phyloP scores from a whole-genome alignment of 768 basidiomycete species.

The Boletus pseudopeckii region DNA sequence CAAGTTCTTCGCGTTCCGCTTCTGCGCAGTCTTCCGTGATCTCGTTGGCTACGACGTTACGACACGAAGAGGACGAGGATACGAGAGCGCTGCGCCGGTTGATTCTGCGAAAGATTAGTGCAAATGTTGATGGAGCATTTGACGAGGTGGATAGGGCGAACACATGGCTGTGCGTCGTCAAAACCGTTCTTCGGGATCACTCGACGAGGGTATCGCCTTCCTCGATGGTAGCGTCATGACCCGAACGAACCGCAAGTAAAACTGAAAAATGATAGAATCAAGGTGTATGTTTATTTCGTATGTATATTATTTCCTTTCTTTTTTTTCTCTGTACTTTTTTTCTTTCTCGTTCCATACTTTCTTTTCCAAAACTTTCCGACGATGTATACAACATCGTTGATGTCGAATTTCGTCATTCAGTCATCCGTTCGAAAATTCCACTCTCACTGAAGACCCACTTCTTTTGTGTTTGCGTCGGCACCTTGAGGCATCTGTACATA shows the following conservation, averaged over 20 bases:
- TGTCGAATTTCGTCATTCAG: constrained; percentile 8
- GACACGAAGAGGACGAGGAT: constrained; percentile 62
- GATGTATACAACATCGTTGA: neutral
- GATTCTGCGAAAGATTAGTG: constrained; percentile 63
- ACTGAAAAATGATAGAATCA: constrained; percentile 3
- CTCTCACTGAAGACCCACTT: neutral
- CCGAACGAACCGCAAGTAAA: neutral
- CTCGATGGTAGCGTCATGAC: constrained; percentile 11
- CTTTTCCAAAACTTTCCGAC: neutral
- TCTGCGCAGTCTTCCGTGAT: constrained; percentile 36
- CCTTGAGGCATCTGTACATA: constrained; percentile 22
- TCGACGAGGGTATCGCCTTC: constrained; percentile 26
- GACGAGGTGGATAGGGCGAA: constrained; percentile 61
- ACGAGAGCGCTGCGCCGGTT: constrained; percentile 57
- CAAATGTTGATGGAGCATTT: constrained; percentile 50
- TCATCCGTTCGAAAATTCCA: neutral
- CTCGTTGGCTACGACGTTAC: constrained; percentile 50
- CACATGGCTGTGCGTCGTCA: constrained; percentile 62
- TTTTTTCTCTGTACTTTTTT: neutral
- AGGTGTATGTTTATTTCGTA: constrained; percentile 33
- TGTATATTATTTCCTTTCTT: constrained; percentile 28
- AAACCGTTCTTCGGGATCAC: constrained; percentile 57
- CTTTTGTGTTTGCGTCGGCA: constrained; percentile 2
- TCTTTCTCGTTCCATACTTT: constrained; percentile 10
- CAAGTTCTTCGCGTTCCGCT: constrained; percentile 17